These are phyloP conservation scores for Gentiana macrophylla DNA, from an alignment of 257 asterid species.

Conservation along the genomic window DNA sequence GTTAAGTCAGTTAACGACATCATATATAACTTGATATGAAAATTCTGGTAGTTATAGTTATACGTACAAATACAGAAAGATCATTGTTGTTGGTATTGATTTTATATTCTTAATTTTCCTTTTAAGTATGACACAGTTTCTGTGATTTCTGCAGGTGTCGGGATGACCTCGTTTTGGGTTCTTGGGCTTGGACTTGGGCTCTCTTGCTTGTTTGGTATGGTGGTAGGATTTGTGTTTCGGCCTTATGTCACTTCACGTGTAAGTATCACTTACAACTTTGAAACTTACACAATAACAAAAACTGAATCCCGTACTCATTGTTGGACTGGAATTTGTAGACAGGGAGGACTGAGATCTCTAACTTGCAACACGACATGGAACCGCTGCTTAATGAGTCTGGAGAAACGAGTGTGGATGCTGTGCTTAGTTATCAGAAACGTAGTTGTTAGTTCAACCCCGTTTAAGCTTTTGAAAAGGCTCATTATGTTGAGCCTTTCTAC, in stretches of 20 bases:
- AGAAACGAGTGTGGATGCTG: conserved; percentile 51
- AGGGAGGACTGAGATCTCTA: conserved; percentile 48
- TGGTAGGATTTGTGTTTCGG: conserved; percentile 56
- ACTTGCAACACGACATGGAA: conserved; percentile 62
- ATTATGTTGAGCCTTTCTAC: conserved; percentile 31
- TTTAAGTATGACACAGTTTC: background rate
- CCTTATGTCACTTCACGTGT: conserved; percentile 57
- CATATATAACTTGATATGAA: no score
- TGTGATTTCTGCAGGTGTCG: conserved; percentile 36
- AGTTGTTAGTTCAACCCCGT: conserved; percentile 51
- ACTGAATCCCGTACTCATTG: conserved; percentile 8
- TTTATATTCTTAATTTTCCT: background rate
- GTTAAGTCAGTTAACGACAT: no score
- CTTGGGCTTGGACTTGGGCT: conserved; percentile 30
- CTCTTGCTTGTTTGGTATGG: conserved; percentile 51
- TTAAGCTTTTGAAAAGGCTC: conserved; percentile 19
- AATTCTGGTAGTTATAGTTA: no score
- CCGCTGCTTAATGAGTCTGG: conserved; percentile 74
- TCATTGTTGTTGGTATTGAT: background rate
- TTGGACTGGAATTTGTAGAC: conserved; percentile 59
- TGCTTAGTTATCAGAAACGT: conserved; percentile 76
- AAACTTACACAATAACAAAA: background rate
- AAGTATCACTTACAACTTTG: conserved; percentile 22
- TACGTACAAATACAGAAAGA: no score
- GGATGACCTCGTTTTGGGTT: conserved; percentile 44